A percentile compares a stretch with the other conserved stretches of the same genome.
These are phyloP conservation scores for Trichosanthes truncata DNA, from an alignment of 306 rosid genomes.

Conservation along the genomic window DNA sequence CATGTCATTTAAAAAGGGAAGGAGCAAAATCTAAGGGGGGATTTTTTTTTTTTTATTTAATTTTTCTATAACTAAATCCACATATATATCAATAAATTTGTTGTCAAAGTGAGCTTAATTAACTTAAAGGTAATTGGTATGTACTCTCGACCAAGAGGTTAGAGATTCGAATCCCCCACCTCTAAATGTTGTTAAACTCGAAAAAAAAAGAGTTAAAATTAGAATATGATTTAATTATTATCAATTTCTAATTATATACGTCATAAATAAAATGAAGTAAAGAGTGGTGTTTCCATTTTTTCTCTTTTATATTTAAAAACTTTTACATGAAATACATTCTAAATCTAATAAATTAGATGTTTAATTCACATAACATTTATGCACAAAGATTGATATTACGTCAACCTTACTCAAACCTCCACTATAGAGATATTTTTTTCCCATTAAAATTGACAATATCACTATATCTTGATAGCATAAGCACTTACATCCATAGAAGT, in stretches of 20 bases:
- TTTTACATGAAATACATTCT: not conserved
- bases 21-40: no score
- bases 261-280: not conserved
- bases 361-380: not conserved
- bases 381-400: not conserved
- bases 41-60: no score
- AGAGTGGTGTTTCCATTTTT: not conserved
- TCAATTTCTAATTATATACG: not conserved
- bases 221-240: no score
- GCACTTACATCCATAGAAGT: not conserved
- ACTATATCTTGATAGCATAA: not conserved
- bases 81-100: no score
- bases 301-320: no score
- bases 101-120: no score
- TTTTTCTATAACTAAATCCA: no score
- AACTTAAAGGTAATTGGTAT: no score
- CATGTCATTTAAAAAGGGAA: not conserved
- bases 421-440: not conserved
- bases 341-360: not conserved
- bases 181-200: no score
- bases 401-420: slow-evolving; percentile 4
- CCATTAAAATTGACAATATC: not conserved
- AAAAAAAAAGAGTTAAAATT: no score
- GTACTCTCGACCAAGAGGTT: no score
- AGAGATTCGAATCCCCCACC: no score